Conservation (phyloP, 2,329 filamentous ascomycete genomes). For the Emericellopsis atlantica region DNA sequence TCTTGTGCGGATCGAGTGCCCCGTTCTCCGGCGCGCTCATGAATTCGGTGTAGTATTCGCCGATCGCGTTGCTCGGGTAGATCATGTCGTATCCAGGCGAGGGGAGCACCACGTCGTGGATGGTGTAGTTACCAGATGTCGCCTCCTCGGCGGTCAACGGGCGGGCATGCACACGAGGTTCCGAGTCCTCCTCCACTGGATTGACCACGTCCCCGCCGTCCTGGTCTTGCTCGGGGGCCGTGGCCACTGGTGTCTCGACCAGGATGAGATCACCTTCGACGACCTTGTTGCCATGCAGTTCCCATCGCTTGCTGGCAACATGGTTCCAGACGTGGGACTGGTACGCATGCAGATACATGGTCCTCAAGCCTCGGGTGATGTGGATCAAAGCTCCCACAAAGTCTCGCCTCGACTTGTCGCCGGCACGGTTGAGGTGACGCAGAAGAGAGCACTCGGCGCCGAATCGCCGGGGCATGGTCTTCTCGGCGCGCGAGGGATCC, state of each 20-base stretch:
- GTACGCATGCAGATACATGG: constrained; percentile 96
- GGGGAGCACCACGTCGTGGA: constrained; percentile 84
- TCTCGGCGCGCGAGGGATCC: constrained; percentile 46
- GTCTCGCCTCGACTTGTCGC: constrained; percentile 43
- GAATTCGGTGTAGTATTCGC: constrained; percentile 72
- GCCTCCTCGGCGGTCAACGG: constrained; percentile 67
- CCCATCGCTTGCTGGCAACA: constrained; percentile 70
- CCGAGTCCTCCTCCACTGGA: constrained; percentile 28
- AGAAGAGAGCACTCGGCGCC: constrained; percentile 70
- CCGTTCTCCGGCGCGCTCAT: constrained; percentile 76
- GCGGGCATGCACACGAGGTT: constrained; percentile 45
- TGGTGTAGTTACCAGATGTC: constrained; percentile 59
- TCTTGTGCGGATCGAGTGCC: constrained; percentile 66
- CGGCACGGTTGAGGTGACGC: constrained; percentile 51
- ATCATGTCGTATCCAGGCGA: constrained; percentile 83
- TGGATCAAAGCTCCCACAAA: constrained; percentile 68
- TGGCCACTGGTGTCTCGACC: constrained; percentile 25
- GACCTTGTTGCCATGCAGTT: constrained; percentile 57
- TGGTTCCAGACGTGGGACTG: constrained; percentile 93
- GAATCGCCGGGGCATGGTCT: constrained; percentile 67
- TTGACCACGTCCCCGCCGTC: constrained; percentile 35
- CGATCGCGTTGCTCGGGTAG: constrained; percentile 75
- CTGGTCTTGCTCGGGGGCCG: constrained; percentile 38
- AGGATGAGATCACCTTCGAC: constrained; percentile 79
- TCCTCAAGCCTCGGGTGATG: constrained; percentile 69